Percentiles rank a stretch among this genome's conserved stretches.
These are phyloP conservation scores for Thinopyrum elongatum DNA, from an alignment of 176 grass and related monocot species.

Conservation along the genomic window DNA sequence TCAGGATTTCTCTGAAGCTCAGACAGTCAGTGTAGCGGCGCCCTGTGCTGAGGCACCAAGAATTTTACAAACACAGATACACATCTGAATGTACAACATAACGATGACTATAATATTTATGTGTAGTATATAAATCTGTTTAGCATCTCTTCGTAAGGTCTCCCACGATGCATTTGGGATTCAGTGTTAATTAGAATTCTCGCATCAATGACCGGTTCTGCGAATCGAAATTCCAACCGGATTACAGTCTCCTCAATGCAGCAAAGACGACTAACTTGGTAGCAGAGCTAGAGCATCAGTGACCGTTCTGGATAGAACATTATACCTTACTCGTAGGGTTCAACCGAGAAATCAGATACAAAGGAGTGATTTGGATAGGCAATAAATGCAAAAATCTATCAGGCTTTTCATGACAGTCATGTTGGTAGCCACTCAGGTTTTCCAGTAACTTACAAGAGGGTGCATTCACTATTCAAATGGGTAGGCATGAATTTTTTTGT, in stretches of 20 bases:
- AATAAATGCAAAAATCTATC: too few species aligned
- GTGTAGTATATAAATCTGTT: neutral
- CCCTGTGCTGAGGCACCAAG: neutral
- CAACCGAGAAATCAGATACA: conserved; percentile 92
- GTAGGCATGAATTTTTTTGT: too few species aligned
- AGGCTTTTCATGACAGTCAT: too few species aligned
- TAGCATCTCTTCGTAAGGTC: conserved; percentile 7
- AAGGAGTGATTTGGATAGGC: too few species aligned
- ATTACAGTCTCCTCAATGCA: neutral
- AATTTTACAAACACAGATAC: neutral
- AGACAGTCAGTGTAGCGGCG: neutral
- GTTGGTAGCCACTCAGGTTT: too few species aligned
- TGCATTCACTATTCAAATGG: too few species aligned
- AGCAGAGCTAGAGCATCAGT: neutral
- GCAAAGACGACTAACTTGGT: neutral
- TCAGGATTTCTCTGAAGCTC: neutral
- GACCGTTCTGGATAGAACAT: neutral
- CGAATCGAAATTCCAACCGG: neutral
- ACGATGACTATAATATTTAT: neutral
- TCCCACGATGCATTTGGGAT: neutral
- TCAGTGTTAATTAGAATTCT: neutral
- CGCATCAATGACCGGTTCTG: neutral
- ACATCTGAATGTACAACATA: conserved; percentile 33
- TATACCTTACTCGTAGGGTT: conserved; percentile 47
- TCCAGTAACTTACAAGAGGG: too few species aligned